These are phyloP conservation scores for Picea glauca DNA, from an alignment of 75 land plant genomes.

Conservation along the genomic window DNA sequence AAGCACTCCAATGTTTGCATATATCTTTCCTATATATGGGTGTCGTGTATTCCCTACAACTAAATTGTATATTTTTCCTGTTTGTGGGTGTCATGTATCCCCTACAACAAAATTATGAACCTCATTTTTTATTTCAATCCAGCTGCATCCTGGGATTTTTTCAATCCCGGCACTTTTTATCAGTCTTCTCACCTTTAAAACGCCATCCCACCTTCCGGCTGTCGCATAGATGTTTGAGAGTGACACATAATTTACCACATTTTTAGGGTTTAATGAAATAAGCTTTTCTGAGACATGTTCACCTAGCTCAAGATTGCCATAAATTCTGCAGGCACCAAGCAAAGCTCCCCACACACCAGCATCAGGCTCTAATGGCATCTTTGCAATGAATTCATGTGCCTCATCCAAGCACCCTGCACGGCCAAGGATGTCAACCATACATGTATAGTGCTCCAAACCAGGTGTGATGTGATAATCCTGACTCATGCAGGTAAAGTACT, in stretches of 20 bases:
- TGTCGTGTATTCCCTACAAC: too few species aligned
- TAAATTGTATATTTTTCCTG: not conserved
- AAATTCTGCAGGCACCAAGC: constrained; percentile 47
- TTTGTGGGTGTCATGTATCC: constrained; percentile 13
- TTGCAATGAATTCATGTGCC: constrained; percentile 60
- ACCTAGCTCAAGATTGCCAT: constrained; percentile 21
- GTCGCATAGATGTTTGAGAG: constrained; percentile 33
- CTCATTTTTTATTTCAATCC: constrained; percentile 15
- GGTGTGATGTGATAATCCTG: constrained; percentile 47
- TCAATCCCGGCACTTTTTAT: constrained; percentile 12
- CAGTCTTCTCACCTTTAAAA: not conserved
- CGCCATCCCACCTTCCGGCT: constrained; percentile 26
- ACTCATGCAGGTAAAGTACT: constrained; percentile 53
- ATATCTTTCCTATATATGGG: too few species aligned
- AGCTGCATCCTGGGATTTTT: constrained; percentile 22
- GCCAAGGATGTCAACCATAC: constrained; percentile 58
- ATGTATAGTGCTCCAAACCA: constrained; percentile 51
- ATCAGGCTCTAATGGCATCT: constrained; percentile 61
- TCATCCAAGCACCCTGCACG: constrained; percentile 43
- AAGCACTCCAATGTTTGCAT: constrained; percentile 12
- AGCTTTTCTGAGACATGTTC: constrained; percentile 18
- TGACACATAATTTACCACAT: constrained; percentile 15
- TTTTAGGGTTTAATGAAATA: constrained; percentile 19
- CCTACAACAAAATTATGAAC: constrained; percentile 19
- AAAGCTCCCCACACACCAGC: constrained; percentile 52